Evolutionary conservation across 306 rosid species (phyloP).

Genomic region (Carpinus viminea): DNA sequence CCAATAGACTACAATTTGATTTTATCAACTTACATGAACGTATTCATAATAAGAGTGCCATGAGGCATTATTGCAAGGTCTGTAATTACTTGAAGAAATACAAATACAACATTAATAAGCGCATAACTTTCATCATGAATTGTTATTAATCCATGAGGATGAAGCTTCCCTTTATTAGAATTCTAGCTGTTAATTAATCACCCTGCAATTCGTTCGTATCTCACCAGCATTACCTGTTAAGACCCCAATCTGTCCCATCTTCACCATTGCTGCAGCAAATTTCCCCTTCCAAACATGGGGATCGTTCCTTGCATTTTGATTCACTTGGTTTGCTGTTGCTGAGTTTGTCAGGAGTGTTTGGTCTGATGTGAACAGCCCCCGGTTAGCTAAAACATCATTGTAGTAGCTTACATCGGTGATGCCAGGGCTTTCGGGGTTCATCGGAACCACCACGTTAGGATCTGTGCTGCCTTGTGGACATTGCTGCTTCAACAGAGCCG

Average conservation of each 20-base stretch:
- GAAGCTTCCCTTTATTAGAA: background rate
- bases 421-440: constrained; percentile 57
- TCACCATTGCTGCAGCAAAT: constrained; percentile 66
- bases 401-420: constrained; percentile 49
- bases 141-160: background rate
- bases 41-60: background rate
- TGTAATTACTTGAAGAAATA: background rate
- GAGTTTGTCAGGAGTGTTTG: constrained; percentile 51
- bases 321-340: constrained; percentile 49
- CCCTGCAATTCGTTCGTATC: constrained; percentile 63
- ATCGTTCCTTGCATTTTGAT: constrained; percentile 38
- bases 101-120: background rate
- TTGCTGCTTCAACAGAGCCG: constrained; percentile 46
- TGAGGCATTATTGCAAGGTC: constrained; percentile 20
- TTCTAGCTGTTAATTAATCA: constrained; percentile 35
- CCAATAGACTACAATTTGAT: too few relatives aligned
- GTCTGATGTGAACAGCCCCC: constrained; percentile 67
- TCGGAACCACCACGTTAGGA: constrained; percentile 53
- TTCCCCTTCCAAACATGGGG: constrained; percentile 44
- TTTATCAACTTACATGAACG: too few relatives aligned
- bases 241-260: constrained; percentile 63
- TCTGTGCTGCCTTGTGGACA: constrained; percentile 58
- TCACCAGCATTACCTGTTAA: constrained; percentile 55
- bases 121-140: background rate
- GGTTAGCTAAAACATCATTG: constrained; percentile 35